These are phyloP conservation scores for Zymoseptoria ardabiliae DNA, from an alignment of 2,329 filamentous ascomycete genomes.

Conservation along the genomic window DNA sequence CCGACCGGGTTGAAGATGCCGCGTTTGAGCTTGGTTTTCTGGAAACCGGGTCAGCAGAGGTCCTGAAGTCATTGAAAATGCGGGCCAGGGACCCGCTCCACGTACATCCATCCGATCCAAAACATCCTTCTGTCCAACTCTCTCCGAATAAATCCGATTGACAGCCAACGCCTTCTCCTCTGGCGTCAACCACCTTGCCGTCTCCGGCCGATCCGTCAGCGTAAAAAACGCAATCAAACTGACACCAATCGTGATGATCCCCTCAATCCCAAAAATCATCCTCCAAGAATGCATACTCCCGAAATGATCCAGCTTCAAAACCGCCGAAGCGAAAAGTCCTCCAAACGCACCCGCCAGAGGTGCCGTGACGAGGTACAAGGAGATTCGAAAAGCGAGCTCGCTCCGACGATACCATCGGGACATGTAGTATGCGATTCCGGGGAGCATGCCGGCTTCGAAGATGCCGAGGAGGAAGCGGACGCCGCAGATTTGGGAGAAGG, in stretches of 20 bases:
- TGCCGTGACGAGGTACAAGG: constrained; percentile 63
- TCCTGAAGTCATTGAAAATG: no score
- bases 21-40: constrained; percentile 50
- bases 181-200: constrained; percentile 56
- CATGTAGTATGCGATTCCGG: constrained; percentile 67
- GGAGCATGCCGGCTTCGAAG: constrained; percentile 68
- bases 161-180: constrained; percentile 62
- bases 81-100: no score
- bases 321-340: constrained; percentile 55
- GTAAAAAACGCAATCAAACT: constrained; percentile 56
- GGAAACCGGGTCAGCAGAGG: constrained; percentile 38
- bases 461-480: constrained; percentile 54
- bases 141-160: constrained; percentile 61
- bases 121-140: constrained; percentile 54
- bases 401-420: constrained; percentile 64
- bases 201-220: constrained; percentile 61
- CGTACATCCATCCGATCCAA: constrained; percentile 28
- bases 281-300: constrained; percentile 54
- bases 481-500: constrained; percentile 46
- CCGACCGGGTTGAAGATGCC: constrained; percentile 61
- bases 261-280: constrained; percentile 68
- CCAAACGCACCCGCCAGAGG: constrained; percentile 66
- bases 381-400: constrained; percentile 60
- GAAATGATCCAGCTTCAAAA: constrained; percentile 54
- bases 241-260: constrained; percentile 54